Conservation (phyloP, 768 basidiomycete genomes). For the Boletus subparvulus region DNA sequence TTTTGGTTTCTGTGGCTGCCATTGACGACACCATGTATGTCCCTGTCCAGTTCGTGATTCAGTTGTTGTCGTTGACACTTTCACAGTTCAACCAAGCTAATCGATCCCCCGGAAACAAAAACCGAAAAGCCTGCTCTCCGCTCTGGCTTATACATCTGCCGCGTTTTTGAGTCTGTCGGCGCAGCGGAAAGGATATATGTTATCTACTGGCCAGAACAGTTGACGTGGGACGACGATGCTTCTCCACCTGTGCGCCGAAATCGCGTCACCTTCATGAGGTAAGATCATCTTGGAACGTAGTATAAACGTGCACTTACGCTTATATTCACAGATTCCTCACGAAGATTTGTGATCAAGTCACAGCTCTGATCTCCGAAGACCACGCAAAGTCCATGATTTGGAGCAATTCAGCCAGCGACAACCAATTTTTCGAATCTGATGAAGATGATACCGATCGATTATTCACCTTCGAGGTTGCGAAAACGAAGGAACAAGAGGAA, state of each 20-base stretch:
- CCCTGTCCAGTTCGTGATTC: background rate
- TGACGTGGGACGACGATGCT: conserved; percentile 55
- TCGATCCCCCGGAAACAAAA: background rate
- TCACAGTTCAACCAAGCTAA: conserved; percentile 14
- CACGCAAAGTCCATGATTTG: conserved; percentile 47
- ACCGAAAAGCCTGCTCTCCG: conserved; percentile 33
- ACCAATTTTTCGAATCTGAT: conserved; percentile 28
- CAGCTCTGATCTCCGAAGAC: conserved; percentile 47
- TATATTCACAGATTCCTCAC: conserved; percentile 48
- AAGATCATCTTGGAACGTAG: background rate
- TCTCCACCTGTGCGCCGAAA: conserved; percentile 48
- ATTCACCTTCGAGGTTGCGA: conserved; percentile 55
- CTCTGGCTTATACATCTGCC: conserved; percentile 51
- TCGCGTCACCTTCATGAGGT: conserved; percentile 55
- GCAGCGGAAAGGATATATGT: conserved; percentile 39
- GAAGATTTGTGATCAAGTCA: conserved; percentile 55
- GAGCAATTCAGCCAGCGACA: conserved; percentile 33
- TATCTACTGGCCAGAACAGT: conserved; percentile 62
- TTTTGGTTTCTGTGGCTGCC: conserved; percentile 40
- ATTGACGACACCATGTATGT: conserved; percentile 44
- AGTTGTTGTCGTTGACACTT: background rate
- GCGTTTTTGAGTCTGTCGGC: conserved; percentile 5
- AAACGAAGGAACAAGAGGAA: conserved; percentile 59
- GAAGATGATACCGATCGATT: conserved; percentile 48
- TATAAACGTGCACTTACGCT: background rate